Conservation (phyloP, 345 rosid genomes). For the Acer yangbiense region DNA sequence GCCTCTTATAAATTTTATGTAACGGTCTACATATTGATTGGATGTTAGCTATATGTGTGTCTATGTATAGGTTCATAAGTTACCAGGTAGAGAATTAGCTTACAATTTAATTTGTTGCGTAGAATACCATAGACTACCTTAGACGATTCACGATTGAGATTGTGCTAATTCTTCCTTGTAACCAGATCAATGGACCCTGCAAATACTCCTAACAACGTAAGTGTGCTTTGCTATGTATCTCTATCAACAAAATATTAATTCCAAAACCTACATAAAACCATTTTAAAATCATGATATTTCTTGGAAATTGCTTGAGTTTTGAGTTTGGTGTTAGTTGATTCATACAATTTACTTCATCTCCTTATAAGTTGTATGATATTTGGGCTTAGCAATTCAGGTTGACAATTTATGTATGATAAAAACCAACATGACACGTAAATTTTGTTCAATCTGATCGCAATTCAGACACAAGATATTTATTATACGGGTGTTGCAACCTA, state of each 20-base stretch:
- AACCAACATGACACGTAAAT: too few species aligned
- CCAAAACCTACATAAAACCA: not conserved
- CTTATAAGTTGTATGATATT: too few species aligned
- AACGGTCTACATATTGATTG: not conserved
- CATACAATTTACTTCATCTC: too few species aligned
- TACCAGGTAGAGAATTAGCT: not conserved
- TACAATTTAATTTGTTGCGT: not conserved
- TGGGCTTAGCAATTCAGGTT: too few species aligned
- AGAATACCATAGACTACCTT: not conserved
- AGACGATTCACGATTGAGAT: not conserved
- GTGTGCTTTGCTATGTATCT: not conserved
- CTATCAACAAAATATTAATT: not conserved
- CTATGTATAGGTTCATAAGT: not conserved
- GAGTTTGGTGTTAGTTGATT: not conserved
- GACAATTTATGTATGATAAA: too few species aligned
- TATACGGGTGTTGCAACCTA: too few species aligned
- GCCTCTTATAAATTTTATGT: not conserved
- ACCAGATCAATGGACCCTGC: not conserved
- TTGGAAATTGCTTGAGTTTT: not conserved
- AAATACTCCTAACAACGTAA: too few species aligned
- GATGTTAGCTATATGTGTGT: not conserved
- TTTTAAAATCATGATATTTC: not conserved
- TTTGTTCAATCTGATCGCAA: too few species aligned
- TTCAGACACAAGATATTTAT: too few species aligned
- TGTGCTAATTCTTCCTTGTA: not conserved